Percentiles rank a stretch among this genome's conserved stretches.
phyloP scores from a whole-genome alignment of 2,329 filamentous ascomycete genomes.

The Thelonectria olida region DNA sequence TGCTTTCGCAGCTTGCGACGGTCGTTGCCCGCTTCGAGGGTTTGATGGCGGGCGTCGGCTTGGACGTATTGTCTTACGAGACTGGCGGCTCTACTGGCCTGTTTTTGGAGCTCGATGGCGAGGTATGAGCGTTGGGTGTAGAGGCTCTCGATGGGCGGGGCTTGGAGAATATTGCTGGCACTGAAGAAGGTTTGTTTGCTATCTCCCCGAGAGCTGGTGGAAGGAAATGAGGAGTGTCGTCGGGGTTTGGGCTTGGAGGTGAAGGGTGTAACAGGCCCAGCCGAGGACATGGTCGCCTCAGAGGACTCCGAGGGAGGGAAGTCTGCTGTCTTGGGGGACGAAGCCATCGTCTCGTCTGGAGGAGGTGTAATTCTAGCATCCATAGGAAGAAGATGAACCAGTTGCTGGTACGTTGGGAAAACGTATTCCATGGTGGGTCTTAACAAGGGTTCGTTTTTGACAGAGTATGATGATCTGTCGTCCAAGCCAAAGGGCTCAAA shows the following conservation, averaged over 20 bases:
- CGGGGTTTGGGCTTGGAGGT: slow-evolving; percentile 16
- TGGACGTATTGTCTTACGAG: slow-evolving; percentile 51
- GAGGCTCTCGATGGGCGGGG: slow-evolving; percentile 53
- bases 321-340: slow-evolving; percentile 15
- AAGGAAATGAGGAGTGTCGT: slow-evolving; percentile 25
- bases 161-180: slow-evolving; percentile 42
- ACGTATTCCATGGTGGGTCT: slow-evolving; percentile 26
- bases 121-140: slow-evolving; percentile 59
- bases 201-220: slow-evolving; percentile 2
- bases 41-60: slow-evolving; percentile 46
- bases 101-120: slow-evolving; percentile 49
- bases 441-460: slow-evolving; percentile 9
- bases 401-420: slow-evolving; percentile 20
- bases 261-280: background rate
- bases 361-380: slow-evolving; percentile 32
- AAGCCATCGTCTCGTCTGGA: slow-evolving; percentile 24
- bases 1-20: slow-evolving; percentile 52
- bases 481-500: background rate
- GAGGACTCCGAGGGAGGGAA: slow-evolving; percentile 20
- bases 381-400: slow-evolving; percentile 24
- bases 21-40: slow-evolving; percentile 34
- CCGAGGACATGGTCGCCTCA: slow-evolving; percentile 11
- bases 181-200: slow-evolving; percentile 10
- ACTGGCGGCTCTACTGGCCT: slow-evolving; percentile 48
- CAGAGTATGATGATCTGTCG: slow-evolving; percentile 4